Conservation (phyloP, 768 basidiomycete genomes). For the Daedaleopsis sinensis region DNA sequence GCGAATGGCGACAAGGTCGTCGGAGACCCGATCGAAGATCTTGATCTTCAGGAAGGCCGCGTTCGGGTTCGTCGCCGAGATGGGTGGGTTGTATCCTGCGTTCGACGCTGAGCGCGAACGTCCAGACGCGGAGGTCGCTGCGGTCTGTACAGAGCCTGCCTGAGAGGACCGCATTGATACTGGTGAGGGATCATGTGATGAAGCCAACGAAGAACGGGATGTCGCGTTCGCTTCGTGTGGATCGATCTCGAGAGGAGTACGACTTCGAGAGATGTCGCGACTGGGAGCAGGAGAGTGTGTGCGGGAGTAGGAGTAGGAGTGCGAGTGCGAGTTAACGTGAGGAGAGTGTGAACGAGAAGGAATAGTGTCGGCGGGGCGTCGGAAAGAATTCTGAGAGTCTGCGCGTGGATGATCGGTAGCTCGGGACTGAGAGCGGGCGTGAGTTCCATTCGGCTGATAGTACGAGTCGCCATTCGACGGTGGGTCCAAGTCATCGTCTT, state of each 20-base stretch:
- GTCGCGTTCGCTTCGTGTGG: slow-evolving; percentile 26
- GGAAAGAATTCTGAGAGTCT: slow-evolving; percentile 21
- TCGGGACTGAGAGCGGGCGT: slow-evolving; percentile 10
- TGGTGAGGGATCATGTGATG: slow-evolving; percentile 27
- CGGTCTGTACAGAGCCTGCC: slow-evolving; percentile 52
- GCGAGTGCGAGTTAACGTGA: slow-evolving; percentile 21
- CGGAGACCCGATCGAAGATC: slow-evolving; percentile 90
- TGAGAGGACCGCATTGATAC: slow-evolving; percentile 41
- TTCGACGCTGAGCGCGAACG: slow-evolving; percentile 64
- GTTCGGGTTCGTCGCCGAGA: slow-evolving; percentile 78
- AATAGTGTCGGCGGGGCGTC: slow-evolving; percentile 9
- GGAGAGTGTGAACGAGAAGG: slow-evolving; percentile 17
- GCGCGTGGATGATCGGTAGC: slow-evolving; percentile 19
- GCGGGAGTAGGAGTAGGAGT: slow-evolving; percentile 28
- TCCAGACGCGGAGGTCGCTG: slow-evolving; percentile 29
- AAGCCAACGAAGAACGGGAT: slow-evolving; percentile 31
- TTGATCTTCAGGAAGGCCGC: slow-evolving; percentile 98
- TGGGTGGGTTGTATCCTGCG: slow-evolving; percentile 65
- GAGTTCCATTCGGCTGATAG: slow-evolving; percentile 20
- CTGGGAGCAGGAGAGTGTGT: slow-evolving; percentile 19
- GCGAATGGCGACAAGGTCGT: slow-evolving; percentile 95
- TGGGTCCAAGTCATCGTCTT: slow-evolving; percentile 23
- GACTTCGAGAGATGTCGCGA: slow-evolving; percentile 19
- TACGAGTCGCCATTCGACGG: slow-evolving; percentile 7
- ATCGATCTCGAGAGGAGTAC: slow-evolving; percentile 29